A percentile compares a stretch with the other conserved stretches of the same genome.
phyloP scores from a whole-genome alignment of 2,329 filamentous ascomycete genomes.

The Epichloe typhina region DNA sequence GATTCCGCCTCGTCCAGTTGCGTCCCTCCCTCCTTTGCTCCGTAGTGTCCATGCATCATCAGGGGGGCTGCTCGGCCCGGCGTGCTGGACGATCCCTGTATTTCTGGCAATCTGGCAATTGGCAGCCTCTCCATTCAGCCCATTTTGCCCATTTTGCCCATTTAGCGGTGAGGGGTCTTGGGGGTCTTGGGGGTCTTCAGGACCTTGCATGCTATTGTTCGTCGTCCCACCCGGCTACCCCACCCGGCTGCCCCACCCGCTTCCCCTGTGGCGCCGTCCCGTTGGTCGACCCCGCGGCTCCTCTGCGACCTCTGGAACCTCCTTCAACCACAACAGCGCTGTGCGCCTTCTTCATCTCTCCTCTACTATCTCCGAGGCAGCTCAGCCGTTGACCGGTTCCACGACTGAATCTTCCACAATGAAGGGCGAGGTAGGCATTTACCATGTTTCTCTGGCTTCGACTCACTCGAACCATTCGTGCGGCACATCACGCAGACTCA shows the following conservation, averaged over 20 bases:
- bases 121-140: slow-evolving; percentile 1
- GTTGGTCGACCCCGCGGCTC: slow-evolving; percentile 5
- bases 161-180: slow-evolving; percentile 5
- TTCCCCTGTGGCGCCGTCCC: slow-evolving; percentile 2
- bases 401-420: slow-evolving; percentile 15
- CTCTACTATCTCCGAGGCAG: background rate
- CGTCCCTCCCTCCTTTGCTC: background rate
- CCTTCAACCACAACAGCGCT: slow-evolving; percentile 16
- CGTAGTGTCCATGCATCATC: background rate
- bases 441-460: background rate
- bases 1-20: no score
- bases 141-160: background rate
- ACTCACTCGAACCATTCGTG: background rate
- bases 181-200: background rate
- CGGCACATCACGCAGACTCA: background rate
- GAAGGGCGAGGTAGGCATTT: slow-evolving; percentile 42
- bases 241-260: slow-evolving; percentile 1
- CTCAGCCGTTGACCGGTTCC: slow-evolving; percentile 9
- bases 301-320: slow-evolving; percentile 12
- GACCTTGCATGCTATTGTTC: background rate
- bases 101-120: background rate
- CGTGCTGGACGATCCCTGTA: background rate
- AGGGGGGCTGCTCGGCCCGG: background rate
- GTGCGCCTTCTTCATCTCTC: slow-evolving; percentile 19
- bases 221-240: background rate